Base-by-base conservation (phyloP, 2,329 filamentous ascomycete species). In the Fonsecaea erecta region DNA sequence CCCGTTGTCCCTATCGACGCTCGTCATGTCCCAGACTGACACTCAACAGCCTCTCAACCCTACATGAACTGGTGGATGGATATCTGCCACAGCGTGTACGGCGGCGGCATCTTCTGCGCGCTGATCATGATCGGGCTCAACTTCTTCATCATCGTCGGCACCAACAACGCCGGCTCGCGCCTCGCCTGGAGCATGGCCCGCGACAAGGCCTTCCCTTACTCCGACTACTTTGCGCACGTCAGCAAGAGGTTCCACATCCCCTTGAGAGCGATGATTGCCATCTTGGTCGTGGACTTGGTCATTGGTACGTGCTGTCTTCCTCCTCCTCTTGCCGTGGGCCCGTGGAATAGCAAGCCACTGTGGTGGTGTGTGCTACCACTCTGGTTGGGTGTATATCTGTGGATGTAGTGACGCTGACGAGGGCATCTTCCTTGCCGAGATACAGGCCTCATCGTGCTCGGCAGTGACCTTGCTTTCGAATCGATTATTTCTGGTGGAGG, bases 161-260 rank as follows among this genome's bases (percentile, higher is more conserved):
- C 64, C 30, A 68, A 68, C 54, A 66, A 64, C 32, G 64, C 67
- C 16, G 67, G 64, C 37, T 64, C 60, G 9, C 64, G 67, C 16
- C 61, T 68, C 32, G 60, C 62, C 3, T 68, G 67, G 67, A 66
- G 67, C 56, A 68, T 68, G 67, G 84, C 86, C 40, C 83, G 86
- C 34, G 86, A 89, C 73, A 82, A 84, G 43, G 86, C 86, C 1
- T 86, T 86, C 2, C 86, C 86, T 0, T 84, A 87, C 71, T 79
- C 82, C 1, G 62, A 71, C 11, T 77, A 84, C 74, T 83, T 88
- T 64, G 77, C 81, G n/a, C 75, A 72, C 18, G 85, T 89, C 69
- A 82, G 84, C 73, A 78, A 80, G 66, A 75, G 68, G 1, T 81
- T 86, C 62, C 84, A 85, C 60, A 88, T 86, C 71, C 86, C 86